phyloP scores from a whole-genome alignment of 768 basidiomycete species.

The Trametes meyenii region DNA sequence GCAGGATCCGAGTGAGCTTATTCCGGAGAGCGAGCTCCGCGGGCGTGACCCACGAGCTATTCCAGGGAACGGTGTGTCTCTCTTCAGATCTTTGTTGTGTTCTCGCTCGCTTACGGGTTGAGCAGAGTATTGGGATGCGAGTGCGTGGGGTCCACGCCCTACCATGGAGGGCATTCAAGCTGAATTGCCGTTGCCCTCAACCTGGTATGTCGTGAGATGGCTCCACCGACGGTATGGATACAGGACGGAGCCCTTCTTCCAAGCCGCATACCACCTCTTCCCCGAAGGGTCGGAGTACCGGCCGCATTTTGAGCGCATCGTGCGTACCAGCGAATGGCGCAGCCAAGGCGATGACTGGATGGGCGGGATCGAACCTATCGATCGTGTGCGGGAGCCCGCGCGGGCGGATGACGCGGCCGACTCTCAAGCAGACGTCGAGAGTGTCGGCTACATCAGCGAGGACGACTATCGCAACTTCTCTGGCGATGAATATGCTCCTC shows the following conservation, averaged over 20 bases:
- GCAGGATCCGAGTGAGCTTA: not conserved
- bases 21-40: conserved; percentile 1
- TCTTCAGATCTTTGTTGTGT: not conserved
- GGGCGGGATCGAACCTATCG: conserved; percentile 11
- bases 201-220: not conserved
- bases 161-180: not conserved
- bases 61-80: not conserved
- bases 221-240: not conserved
- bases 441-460: conserved; percentile 7
- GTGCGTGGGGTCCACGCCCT: conserved; percentile 6
- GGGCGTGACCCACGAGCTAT: conserved; percentile 3
- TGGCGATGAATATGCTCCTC: not conserved
- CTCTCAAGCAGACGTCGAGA: conserved; percentile 15
- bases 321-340: conserved; percentile 12
- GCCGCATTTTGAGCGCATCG: conserved; percentile 9
- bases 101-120: too few relatives aligned
- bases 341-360: conserved; percentile 6
- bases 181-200: not conserved
- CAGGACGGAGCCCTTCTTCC: conserved; percentile 1
- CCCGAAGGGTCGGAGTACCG: not conserved
- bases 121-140: conserved; percentile 3
- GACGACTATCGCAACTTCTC: not conserved
- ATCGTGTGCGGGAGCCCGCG: conserved; percentile 10
- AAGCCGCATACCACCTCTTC: conserved; percentile 9
- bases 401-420: conserved; percentile 16